Evolutionary conservation across 1,284 basidiomycete species (phyloP), one percentile per base, ranked within the genome.

Genomic region (Mycosarcoma maydis): DNA sequence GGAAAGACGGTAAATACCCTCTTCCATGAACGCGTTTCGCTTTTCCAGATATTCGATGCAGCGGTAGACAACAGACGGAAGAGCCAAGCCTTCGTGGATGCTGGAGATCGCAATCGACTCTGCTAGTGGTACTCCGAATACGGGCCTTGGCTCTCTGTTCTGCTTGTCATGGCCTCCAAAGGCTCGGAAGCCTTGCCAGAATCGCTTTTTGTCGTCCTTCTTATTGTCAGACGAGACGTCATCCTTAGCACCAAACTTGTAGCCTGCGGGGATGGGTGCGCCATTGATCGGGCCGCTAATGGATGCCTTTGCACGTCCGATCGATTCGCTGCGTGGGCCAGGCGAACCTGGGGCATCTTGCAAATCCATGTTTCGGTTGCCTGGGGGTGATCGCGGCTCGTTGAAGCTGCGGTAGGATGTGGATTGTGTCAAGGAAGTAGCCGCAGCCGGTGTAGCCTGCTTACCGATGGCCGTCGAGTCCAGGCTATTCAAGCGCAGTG

Each of bases 31-130:
- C 10, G 95, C 95, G 77, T 92, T 87, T 83, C 92, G 92, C 29
- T 88, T 87, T 46, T 83, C 82, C 20, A 84, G 77, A 50, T 82
- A 84, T 56, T 84, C 83, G 39, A 84, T 82, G 73, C 91, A 92
- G 52, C 95, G 88, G 85, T 94, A 98, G 27, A 97, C 90, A 60
- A 98, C 91, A 4, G 94, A 92, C 1, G 95, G 96, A 17, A 99
- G 85, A 72, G 90, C 90, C 48, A 90, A 91, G 4, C 82, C 80
- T 4, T 82, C 82, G 29, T 80, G 76, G 56, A 97, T 91, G 79
- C 92, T 88, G 6, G 92, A 90, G 29, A 96, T 88, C 3, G 91
- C 90, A 26, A 98, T 87, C 2, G 94, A 90, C 60, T 97, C 93
- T 54, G 90, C 87, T 23, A 99, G 83, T 3, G 91, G 86, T 6